These are phyloP conservation scores for Juncus effusus DNA, from an alignment of 176 grass and related monocot genomes.

Conservation along the genomic window DNA sequence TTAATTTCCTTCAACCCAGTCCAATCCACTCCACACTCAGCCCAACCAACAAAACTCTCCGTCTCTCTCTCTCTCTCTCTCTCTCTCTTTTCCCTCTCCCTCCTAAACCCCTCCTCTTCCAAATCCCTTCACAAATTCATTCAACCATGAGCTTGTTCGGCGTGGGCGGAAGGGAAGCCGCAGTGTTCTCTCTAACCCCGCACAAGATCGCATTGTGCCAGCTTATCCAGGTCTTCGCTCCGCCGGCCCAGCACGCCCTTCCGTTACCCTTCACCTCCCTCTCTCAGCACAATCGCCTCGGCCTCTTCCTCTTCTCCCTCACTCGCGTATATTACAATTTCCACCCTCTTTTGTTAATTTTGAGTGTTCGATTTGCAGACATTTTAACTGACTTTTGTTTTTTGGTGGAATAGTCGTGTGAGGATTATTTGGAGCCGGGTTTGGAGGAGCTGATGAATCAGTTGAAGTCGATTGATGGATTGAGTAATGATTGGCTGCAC, in stretches of 20 bases:
- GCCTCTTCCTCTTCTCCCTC: slow-evolving; percentile 82
- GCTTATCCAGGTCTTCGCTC: slow-evolving; percentile 76
- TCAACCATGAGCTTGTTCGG: slow-evolving; percentile 51
- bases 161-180: slow-evolving; percentile 22
- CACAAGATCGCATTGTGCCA: slow-evolving; percentile 83
- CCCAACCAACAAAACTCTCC: not conserved
- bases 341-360: not conserved
- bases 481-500: slow-evolving; percentile 51
- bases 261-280: slow-evolving; percentile 65
- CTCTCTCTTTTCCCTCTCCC: not conserved
- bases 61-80: not conserved
- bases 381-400: not conserved
- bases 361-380: not conserved
- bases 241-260: slow-evolving; percentile 38
- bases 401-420: slow-evolving; percentile 54
- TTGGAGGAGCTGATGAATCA: slow-evolving; percentile 69
- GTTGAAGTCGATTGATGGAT: slow-evolving; percentile 47
- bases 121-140: not conserved
- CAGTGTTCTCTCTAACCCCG: slow-evolving; percentile 65
- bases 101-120: not conserved
- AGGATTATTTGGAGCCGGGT: slow-evolving; percentile 71
- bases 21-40: not conserved
- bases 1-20: not conserved
- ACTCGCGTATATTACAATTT: slow-evolving; percentile 37
- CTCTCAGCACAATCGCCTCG: slow-evolving; percentile 66